A percentile compares a stretch with the other conserved stretches of the same genome.
These are phyloP conservation scores for Agapanthus africanus DNA, from an alignment of 106 monocot genomes.

Conservation along the genomic window DNA sequence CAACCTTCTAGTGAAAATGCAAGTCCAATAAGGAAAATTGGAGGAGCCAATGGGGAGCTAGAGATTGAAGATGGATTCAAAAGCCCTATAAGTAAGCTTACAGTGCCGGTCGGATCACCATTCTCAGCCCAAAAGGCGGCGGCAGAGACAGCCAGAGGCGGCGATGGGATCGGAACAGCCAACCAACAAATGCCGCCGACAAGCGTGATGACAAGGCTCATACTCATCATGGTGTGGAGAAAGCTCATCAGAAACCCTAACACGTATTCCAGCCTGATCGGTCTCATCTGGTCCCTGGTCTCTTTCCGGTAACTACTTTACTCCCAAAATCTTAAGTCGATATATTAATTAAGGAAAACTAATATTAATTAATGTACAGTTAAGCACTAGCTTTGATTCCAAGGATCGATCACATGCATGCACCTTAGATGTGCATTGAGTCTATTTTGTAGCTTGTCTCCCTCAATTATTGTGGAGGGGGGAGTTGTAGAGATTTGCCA, in stretches of 20 bases:
- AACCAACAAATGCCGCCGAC: slow-evolving; percentile 65
- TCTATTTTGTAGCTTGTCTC: neutral
- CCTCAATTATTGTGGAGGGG: neutral
- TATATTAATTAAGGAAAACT: neutral
- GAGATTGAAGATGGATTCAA: slow-evolving; percentile 55
- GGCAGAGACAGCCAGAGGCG: neutral
- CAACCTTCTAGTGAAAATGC: slow-evolving; percentile 25
- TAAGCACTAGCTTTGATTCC: neutral
- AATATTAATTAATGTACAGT: neutral
- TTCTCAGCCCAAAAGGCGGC: slow-evolving; percentile 26
- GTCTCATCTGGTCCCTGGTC: slow-evolving; percentile 70
- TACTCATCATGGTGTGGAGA: slow-evolving; percentile 91
- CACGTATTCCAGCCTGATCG: slow-evolving; percentile 82
- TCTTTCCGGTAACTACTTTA: slow-evolving; percentile 54
- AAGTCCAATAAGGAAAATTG: slow-evolving; percentile 30
- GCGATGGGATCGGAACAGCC: slow-evolving; percentile 9
- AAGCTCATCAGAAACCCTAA: slow-evolving; percentile 91
- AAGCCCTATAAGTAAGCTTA: slow-evolving; percentile 12
- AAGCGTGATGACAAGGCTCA: slow-evolving; percentile 76
- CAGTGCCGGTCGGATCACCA: slow-evolving; percentile 22
- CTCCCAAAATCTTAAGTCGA: neutral
- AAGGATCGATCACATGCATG: neutral
- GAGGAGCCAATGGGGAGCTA: slow-evolving; percentile 5
- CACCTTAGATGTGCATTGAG: neutral
- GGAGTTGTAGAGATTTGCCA: no score